Conservation (phyloP, 371 early-diverging fungal species). For the Apophysomyces sp. region DNA sequence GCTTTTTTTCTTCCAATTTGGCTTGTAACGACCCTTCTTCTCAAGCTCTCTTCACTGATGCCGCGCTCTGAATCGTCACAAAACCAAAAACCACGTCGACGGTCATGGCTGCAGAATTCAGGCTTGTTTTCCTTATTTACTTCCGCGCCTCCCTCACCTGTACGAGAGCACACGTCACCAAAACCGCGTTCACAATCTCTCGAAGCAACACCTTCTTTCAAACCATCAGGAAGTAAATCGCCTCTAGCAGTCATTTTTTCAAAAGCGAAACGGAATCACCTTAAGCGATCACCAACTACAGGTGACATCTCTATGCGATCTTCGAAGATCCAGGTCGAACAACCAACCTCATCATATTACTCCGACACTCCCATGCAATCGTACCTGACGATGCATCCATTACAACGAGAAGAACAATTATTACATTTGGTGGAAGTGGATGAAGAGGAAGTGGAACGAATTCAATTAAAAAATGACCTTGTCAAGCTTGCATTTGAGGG, state of each 20-base stretch:
- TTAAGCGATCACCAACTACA: constrained; percentile 10
- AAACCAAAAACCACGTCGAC: not conserved
- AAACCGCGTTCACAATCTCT: constrained; percentile 3
- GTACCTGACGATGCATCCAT: not conserved
- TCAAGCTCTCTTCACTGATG: not conserved
- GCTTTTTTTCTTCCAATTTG: not conserved
- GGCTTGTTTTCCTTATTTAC: not conserved
- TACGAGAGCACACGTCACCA: constrained; percentile 3
- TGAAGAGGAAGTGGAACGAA: constrained; percentile 28
- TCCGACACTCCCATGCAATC: not conserved
- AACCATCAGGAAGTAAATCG: not conserved
- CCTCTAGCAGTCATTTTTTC: constrained; percentile 2
- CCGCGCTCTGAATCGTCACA: constrained; percentile 2
- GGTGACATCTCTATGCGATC: constrained; percentile 7
- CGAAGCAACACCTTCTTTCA: constrained; percentile 2
- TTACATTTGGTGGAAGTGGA: constrained; percentile 3
- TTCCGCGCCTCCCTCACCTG: not conserved
- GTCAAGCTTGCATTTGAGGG: constrained; percentile 34
- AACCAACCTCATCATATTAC: not conserved
- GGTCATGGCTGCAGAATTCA: constrained; percentile 10
- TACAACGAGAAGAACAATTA: not conserved
- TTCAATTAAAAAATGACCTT: constrained; percentile 31
- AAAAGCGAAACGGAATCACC: constrained; percentile 14
- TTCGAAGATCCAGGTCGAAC: constrained; percentile 1
- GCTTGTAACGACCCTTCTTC: not conserved